These are phyloP conservation scores for Platanthera guangdongensis DNA, from an alignment of 106 monocot species.

Conservation along the genomic window DNA sequence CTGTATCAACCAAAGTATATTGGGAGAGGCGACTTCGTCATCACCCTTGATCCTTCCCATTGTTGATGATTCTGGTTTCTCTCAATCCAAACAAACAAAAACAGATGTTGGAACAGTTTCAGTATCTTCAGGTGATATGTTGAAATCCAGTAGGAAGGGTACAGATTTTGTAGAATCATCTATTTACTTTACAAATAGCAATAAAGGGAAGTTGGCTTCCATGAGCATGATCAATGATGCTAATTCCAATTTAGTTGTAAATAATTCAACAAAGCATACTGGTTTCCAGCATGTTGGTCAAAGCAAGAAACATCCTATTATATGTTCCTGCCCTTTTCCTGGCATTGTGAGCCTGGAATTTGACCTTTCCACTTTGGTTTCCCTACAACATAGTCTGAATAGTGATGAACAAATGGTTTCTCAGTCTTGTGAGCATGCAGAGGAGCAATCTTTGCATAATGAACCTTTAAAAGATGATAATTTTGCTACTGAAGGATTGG, in stretches of 20 bases:
- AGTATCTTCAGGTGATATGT: neutral
- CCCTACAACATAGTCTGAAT: slow-evolving; percentile 8
- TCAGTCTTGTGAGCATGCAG: slow-evolving; percentile 13
- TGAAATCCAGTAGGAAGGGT: slow-evolving; percentile 13
- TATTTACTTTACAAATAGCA: slow-evolving; percentile 9
- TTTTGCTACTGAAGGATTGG: slow-evolving; percentile 31
- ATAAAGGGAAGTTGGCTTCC: slow-evolving; percentile 28
- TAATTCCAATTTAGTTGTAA: slow-evolving; percentile 25
- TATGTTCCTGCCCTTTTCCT: slow-evolving; percentile 74
- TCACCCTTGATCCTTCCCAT: slow-evolving; percentile 56
- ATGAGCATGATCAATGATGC: slow-evolving; percentile 15
- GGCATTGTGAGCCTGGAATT: slow-evolving; percentile 70
- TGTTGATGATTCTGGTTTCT: slow-evolving; percentile 39
- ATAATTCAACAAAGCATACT: slow-evolving; percentile 16
- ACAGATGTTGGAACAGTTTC: slow-evolving; percentile 14
- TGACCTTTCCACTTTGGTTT: slow-evolving; percentile 67
- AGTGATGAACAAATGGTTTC: slow-evolving; percentile 13
- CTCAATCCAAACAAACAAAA: slow-evolving; percentile 12
- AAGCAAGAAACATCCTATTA: slow-evolving; percentile 44
- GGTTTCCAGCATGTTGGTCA: slow-evolving; percentile 9
- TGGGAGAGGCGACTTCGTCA: slow-evolving; percentile 66
- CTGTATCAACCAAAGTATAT: slow-evolving; percentile 36
- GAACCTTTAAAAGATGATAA: slow-evolving; percentile 14
- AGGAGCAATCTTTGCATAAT: slow-evolving; percentile 8
- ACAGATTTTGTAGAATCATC: slow-evolving; percentile 13